Evolutionary conservation across 2,329 filamentous ascomycete genomes (phyloP), one percentile per base, ranked within the genome.

Genomic region (Colletotrichum echinochloae): DNA sequence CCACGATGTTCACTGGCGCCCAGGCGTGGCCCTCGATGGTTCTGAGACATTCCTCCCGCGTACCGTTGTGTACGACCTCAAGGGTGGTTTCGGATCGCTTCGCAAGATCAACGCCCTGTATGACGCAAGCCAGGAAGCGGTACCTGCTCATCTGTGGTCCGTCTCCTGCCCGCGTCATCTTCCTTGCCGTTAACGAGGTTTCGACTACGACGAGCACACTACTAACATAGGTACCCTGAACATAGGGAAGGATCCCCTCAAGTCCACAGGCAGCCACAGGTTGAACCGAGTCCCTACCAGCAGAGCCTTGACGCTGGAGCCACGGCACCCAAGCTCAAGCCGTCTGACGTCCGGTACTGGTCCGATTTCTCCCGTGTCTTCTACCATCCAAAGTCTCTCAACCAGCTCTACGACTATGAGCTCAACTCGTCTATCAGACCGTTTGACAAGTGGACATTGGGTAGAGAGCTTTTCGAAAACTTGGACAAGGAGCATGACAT

Each of bases 351-450:
- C n/a, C 89, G 94, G 64, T 98, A 96, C 82, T 99, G 96, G 95
- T 97, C 94, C 39, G 96, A 99, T 80, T 98, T 94, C 81, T 97
- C 94, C 75, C 90, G 94, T 33, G 88, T 96, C n/a, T 99, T 90
- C 81, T 98, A 93, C 78, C 95, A 98, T 78, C 96, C 96, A 11
- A 90, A 89, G 65, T 97, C 94, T 16, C 89, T 97, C 64, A 86
- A 97, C 12, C 95, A 97, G 78, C 85, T 98, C 18, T 92, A 92
- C 77, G 94, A 98, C 77, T 97, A 93, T 77, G 94, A 97, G 78
- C 84, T 97, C 44, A 91, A 93, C 78, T 95, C 94, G 3, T 86
- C 88, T 54, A 84, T 95, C 35, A 91, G 91, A 86, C 94, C 95
- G 0, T 97, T 97, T 76, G 92, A 96, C 78, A 90, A 90, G 69